Percentiles rank a stretch among this genome's conserved stretches.
phyloP scores from a whole-genome alignment of 441 rosid genomes.

The Arabidopsis lyrata region DNA sequence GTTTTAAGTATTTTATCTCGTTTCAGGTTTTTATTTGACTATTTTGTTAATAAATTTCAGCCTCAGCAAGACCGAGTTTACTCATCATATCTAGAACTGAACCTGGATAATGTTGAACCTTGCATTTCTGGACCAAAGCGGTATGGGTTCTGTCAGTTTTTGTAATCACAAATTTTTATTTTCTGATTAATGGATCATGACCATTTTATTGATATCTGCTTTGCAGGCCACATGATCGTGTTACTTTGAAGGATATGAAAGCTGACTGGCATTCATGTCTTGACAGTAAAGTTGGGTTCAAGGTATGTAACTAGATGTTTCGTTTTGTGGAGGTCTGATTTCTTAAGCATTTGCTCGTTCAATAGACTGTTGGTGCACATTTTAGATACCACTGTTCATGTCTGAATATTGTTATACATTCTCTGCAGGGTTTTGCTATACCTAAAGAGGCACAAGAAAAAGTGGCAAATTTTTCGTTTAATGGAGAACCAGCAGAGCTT shows the following conservation, averaged over 20 bases:
- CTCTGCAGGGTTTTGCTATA: constrained; percentile 84
- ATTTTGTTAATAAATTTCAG: constrained; percentile 52
- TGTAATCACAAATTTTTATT: background rate
- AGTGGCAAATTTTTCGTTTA: constrained; percentile 82
- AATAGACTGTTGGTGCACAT: constrained; percentile 4
- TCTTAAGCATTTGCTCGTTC: background rate
- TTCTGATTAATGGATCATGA: background rate
- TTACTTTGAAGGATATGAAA: constrained; percentile 91
- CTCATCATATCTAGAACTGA: constrained; percentile 87
- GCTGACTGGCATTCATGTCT: constrained; percentile 97
- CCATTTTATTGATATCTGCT: constrained; percentile 25
- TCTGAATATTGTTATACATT: background rate
- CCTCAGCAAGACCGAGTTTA: constrained; percentile 90
- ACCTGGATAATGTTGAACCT: constrained; percentile 86
- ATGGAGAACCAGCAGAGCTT: constrained; percentile 88
- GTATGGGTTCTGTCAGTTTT: constrained; percentile 49
- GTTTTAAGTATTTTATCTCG: background rate
- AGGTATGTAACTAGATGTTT: constrained; percentile 53
- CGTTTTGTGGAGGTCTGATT: constrained; percentile 8
- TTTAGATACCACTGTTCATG: background rate
- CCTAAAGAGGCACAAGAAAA: constrained; percentile 88
- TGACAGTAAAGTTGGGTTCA: constrained; percentile 86
- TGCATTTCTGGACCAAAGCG: constrained; percentile 98
- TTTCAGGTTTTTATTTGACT: constrained; percentile 20
- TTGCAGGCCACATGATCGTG: constrained; percentile 97